Evolutionary conservation across 495 filamentous ascomycete species (phyloP).

Genomic region (Neurospora sp.): DNA sequence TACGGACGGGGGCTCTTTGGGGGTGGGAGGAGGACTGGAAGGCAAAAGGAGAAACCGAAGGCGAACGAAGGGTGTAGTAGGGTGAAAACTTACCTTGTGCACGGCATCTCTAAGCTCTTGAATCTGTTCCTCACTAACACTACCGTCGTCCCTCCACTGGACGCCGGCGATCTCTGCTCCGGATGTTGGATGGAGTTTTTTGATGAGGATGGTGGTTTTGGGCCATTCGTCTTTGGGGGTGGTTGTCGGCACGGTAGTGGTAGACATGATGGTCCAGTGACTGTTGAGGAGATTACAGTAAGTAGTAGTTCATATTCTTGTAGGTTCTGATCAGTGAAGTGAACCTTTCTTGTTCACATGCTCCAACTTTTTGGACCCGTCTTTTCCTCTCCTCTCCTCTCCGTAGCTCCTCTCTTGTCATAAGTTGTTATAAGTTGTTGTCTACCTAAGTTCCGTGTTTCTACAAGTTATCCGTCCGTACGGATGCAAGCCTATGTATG

Average conservation of each 20-base stretch:
- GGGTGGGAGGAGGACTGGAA: too few relatives aligned
- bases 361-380: neutral
- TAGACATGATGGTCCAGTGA: neutral
- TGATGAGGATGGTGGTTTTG: constrained; percentile 32
- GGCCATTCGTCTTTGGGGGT: constrained; percentile 16
- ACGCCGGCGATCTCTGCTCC: constrained; percentile 44
- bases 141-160: constrained; percentile 25
- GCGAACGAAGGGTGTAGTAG: too few relatives aligned
- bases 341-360: neutral
- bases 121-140: constrained; percentile 36
- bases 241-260: neutral
- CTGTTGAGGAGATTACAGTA: neutral
- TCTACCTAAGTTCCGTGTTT: neutral
- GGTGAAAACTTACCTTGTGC: constrained; percentile 26
- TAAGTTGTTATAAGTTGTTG: neutral
- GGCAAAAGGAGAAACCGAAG: too few relatives aligned
- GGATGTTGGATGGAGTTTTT: constrained; percentile 43
- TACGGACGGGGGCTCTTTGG: neutral
- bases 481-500: neutral
- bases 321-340: neutral
- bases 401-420: neutral
- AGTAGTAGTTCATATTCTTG: neutral
- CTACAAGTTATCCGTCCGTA: neutral
- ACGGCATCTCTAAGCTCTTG: constrained; percentile 37
- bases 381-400: too few relatives aligned